A percentile compares a stretch with the other conserved stretches of the same genome.
Conservation (phyloP, 805 yeast species). For the Lachancea dasiensis region DNA sequence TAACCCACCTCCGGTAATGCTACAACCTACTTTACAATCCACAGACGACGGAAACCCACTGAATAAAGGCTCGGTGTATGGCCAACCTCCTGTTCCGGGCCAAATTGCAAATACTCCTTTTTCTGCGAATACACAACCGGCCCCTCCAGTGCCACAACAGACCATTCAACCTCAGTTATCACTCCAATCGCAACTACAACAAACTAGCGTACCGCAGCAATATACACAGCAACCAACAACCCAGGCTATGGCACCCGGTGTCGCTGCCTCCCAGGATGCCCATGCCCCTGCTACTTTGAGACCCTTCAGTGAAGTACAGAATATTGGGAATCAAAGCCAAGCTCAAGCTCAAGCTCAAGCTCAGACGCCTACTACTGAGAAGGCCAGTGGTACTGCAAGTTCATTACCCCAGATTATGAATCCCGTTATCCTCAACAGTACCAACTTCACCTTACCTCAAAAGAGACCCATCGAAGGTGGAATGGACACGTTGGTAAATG, state of each 20-base stretch:
- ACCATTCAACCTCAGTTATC: conserved; percentile 9
- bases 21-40: conserved; percentile 30
- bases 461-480: conserved; percentile 29
- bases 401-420: conserved; percentile 8
- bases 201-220: no score
- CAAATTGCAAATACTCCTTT: conserved; percentile 12
- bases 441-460: conserved; percentile 19
- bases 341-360: no score
- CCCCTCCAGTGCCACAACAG: conserved; percentile 10
- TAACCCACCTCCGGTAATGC: conserved; percentile 26
- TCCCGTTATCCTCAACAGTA: conserved; percentile 2
- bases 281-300: conserved; percentile 1
- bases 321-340: no score
- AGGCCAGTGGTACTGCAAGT: conserved; percentile 1
- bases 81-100: conserved; percentile 9
- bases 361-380: no score
- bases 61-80: conserved; percentile 13
- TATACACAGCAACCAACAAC: conserved; percentile 9
- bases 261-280: not conserved
- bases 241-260: not conserved
- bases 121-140: conserved; percentile 10
- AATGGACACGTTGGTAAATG: conserved; percentile 27
- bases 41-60: conserved; percentile 29
- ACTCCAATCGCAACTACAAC: conserved; percentile 16
- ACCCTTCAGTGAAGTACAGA: conserved; percentile 6